phyloP scores from a whole-genome alignment of 331 rosid genomes.

The Telfairia occidentalis region DNA sequence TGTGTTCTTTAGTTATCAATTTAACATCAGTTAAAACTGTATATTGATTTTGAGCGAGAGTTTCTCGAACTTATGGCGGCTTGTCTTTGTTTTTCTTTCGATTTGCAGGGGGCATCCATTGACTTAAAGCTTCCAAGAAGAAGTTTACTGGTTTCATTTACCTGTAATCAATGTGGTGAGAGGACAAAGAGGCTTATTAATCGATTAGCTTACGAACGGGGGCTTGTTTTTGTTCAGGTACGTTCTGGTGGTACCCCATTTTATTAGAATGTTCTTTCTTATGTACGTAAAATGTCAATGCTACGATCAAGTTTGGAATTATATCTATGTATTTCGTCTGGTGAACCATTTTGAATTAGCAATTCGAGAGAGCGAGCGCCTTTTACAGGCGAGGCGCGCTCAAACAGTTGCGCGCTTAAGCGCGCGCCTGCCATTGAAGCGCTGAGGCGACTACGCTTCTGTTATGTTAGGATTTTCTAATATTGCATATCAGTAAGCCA shows the following conservation, averaged over 20 bases:
- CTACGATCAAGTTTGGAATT: neutral
- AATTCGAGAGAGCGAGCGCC: neutral
- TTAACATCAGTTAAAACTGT: neutral
- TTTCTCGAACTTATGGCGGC: neutral
- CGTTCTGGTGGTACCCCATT: neutral
- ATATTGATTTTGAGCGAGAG: neutral
- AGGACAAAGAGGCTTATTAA: constrained; percentile 65
- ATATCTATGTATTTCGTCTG: neutral
- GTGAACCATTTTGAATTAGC: neutral
- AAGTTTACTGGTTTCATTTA: constrained; percentile 69
- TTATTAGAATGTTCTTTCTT: neutral
- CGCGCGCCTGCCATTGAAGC: neutral
- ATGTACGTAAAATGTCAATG: neutral
- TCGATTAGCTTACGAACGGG: constrained; percentile 76
- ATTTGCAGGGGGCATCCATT: constrained; percentile 47
- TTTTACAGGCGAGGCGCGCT: neutral
- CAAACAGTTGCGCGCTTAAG: neutral
- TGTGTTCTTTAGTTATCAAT: neutral
- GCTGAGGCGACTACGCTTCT: neutral
- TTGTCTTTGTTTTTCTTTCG: neutral
- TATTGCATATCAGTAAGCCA: neutral
- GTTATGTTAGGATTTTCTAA: neutral
- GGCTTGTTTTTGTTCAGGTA: constrained; percentile 74
- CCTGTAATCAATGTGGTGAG: constrained; percentile 61
- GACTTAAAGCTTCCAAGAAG: constrained; percentile 68